phyloP scores from a whole-genome alignment of 2,329 filamentous ascomycete species.

The Claviceps monticola region DNA sequence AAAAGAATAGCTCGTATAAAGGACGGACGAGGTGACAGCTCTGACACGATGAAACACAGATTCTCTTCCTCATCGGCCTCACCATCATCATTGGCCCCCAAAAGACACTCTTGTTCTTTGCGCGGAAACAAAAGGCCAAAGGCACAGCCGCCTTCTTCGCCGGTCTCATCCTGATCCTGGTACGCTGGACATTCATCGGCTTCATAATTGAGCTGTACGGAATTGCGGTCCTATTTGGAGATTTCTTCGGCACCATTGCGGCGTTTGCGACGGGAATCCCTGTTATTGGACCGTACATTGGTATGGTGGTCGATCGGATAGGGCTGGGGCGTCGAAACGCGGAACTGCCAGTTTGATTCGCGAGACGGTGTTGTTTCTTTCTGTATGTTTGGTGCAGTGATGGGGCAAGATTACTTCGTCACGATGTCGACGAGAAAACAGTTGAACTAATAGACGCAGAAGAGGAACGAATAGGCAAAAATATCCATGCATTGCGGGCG shows the following conservation, averaged over 20 bases:
- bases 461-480: not conserved
- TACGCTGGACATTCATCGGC: conserved; percentile 83
- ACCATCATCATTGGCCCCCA: conserved; percentile 87
- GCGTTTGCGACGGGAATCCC: conserved; percentile 77
- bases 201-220: conserved; percentile 88
- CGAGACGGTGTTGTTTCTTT: not conserved
- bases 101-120: conserved; percentile 91
- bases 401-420: not conserved
- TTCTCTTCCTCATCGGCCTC: conserved; percentile 93
- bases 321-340: conserved; percentile 58
- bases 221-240: conserved; percentile 84
- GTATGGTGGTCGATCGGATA: conserved; percentile 54
- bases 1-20: conserved; percentile 1
- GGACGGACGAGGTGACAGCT: not conserved
- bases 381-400: not conserved
- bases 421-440: not conserved
- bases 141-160: conserved; percentile 78
- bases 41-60: conserved; percentile 35
- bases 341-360: conserved; percentile 57
- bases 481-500: not conserved
- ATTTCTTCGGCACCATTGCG: conserved; percentile 87
- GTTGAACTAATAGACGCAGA: not conserved
- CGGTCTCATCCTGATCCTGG: conserved; percentile 72
- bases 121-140: conserved; percentile 80
- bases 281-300: conserved; percentile 76